These are phyloP conservation scores for Claviceps pazoutovae DNA, from an alignment of 2,329 filamentous ascomycete genomes.

Conservation along the genomic window DNA sequence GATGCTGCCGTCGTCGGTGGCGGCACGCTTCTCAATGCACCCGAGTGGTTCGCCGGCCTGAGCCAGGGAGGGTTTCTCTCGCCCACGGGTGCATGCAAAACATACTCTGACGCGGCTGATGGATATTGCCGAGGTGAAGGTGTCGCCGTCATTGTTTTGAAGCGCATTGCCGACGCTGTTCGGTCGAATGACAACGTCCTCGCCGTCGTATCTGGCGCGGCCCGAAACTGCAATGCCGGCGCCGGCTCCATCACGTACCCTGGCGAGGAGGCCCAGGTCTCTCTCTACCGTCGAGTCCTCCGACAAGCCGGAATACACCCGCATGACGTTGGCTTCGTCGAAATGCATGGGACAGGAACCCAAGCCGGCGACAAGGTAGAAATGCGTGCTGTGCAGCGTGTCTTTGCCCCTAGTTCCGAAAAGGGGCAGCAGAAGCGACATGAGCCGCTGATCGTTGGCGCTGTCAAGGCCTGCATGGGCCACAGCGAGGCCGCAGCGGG, in stretches of 20 bases:
- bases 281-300: slow-evolving; percentile 51
- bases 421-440: background rate
- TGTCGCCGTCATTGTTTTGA: slow-evolving; percentile 60
- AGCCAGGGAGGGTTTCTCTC: slow-evolving; percentile 5
- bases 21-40: slow-evolving; percentile 38
- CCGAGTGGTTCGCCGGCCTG: slow-evolving; percentile 65
- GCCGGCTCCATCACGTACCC: slow-evolving; percentile 74
- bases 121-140: slow-evolving; percentile 73
- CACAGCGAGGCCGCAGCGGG: background rate
- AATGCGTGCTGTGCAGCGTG: background rate
- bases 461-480: background rate
- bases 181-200: slow-evolving; percentile 63
- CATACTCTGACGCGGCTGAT: slow-evolving; percentile 67
- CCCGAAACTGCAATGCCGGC: slow-evolving; percentile 71
- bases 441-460: background rate
- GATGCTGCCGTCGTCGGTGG: slow-evolving; percentile 51
- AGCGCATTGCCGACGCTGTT: slow-evolving; percentile 64
- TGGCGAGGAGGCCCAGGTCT: slow-evolving; percentile 61
- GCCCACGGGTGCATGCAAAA: slow-evolving; percentile 38
- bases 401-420: background rate
- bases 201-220: slow-evolving; percentile 60
- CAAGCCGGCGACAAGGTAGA: background rate
- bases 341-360: background rate
- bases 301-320: slow-evolving; percentile 63
- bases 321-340: slow-evolving; percentile 56